phyloP scores from a whole-genome alignment of 1,284 basidiomycete species.

The Schizopora paradoxa region DNA sequence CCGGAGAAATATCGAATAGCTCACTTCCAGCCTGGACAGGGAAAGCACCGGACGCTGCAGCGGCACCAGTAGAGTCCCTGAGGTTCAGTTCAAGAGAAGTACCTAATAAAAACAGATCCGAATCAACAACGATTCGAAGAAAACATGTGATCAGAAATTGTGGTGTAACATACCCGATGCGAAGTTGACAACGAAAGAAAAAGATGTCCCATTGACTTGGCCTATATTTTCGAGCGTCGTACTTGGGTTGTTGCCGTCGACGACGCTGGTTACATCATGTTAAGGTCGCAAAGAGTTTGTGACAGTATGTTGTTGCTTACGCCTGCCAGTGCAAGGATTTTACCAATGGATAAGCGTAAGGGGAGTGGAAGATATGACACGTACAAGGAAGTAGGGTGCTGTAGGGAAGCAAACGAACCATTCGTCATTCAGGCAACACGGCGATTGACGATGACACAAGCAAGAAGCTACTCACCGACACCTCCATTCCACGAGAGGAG shows the following conservation, averaged over 20 bases:
- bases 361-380: too few species aligned
- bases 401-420: too few species aligned
- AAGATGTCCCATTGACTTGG: constrained; percentile 29
- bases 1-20: constrained; percentile 22
- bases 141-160: constrained; percentile 10
- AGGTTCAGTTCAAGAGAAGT: constrained; percentile 45
- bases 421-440: too few species aligned
- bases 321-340: constrained; percentile 20
- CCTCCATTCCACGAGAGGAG: constrained; percentile 47
- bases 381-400: constrained; percentile 20
- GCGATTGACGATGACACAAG: too few species aligned
- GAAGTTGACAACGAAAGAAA: constrained; percentile 44
- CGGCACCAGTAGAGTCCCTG: constrained; percentile 45
- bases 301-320: too few species aligned
- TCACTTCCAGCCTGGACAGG: constrained; percentile 41
- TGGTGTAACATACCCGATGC: constrained; percentile 31
- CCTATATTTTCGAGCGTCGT: constrained; percentile 38
- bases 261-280: constrained; percentile 36
- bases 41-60: constrained; percentile 46
- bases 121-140: background rate
- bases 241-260: too few species aligned
- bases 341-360: background rate
- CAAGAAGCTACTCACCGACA: constrained; percentile 38
- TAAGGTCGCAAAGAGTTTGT: too few species aligned
- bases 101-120: constrained; percentile 26